phyloP scores from a whole-genome alignment of 2,329 filamentous ascomycete species.

The Colletotrichum sp. region DNA sequence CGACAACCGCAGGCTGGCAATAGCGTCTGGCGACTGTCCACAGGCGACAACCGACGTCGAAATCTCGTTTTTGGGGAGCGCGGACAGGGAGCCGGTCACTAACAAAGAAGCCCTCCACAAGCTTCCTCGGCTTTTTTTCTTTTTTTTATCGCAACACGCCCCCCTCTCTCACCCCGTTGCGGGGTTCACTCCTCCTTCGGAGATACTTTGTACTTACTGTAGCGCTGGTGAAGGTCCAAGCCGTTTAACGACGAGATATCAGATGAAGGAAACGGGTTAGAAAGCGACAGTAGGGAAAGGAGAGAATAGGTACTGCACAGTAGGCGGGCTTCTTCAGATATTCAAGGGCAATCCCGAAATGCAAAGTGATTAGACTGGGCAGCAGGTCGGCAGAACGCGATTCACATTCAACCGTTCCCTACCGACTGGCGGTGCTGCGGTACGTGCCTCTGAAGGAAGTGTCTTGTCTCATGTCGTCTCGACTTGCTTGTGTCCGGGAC shows the following conservation, averaged over 20 bases:
- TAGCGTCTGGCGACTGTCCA: not conserved
- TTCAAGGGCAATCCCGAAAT: not conserved
- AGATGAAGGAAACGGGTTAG: not conserved
- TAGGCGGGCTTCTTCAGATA: not conserved
- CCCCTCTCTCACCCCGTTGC: not conserved
- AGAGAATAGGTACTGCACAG: not conserved
- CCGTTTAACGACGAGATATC: not conserved
- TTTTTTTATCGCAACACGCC: not conserved
- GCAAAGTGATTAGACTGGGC: not conserved
- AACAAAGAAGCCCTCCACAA: not conserved
- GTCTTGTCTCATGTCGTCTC: slow-evolving; percentile 20
- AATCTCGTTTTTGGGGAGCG: not conserved
- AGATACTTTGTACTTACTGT: not conserved
- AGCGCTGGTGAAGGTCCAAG: not conserved
- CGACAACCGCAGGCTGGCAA: not conserved
- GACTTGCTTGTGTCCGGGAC: not conserved
- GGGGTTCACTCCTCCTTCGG: not conserved
- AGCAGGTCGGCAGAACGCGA: not conserved
- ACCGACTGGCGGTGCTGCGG: not conserved
- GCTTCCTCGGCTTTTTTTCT: slow-evolving; percentile 2
- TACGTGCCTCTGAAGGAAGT: slow-evolving; percentile 8
- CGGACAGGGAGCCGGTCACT: not conserved
- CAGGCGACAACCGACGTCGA: not conserved
- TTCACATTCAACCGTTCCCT: not conserved
- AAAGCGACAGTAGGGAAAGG: not conserved